A percentile compares a stretch with the other conserved stretches of the same genome.
Evolutionary conservation across 345 rosid genomes (phyloP).

Genomic region (Rhizophora apiculata): DNA sequence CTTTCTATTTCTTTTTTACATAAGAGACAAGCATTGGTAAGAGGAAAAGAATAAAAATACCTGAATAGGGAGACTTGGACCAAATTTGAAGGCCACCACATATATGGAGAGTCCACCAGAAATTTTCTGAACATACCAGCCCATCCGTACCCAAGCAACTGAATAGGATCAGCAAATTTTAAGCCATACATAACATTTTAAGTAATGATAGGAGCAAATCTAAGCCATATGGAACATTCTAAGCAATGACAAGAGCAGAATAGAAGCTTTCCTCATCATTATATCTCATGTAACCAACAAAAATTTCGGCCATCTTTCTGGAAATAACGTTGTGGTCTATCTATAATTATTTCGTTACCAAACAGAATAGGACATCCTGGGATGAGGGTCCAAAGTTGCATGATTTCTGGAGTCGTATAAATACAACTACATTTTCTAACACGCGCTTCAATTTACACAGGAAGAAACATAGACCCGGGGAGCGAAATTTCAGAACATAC

Average conservation of each 20-base stretch:
- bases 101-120: constrained; percentile 73
- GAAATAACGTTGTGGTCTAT: background rate
- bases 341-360: background rate
- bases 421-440: background rate
- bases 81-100: constrained; percentile 88
- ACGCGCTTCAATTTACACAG: background rate
- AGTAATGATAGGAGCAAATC: no score
- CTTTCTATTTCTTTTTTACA: background rate
- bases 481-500: constrained; percentile 18
- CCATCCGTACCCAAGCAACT: constrained; percentile 88
- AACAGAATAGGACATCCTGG: background rate
- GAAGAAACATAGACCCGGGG: background rate
- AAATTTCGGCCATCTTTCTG: background rate
- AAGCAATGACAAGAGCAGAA: no score
- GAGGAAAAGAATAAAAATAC: constrained; percentile 17
- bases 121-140: constrained; percentile 66
- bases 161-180: constrained; percentile 6
- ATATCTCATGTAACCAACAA: background rate
- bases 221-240: no score
- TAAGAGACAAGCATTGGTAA: background rate
- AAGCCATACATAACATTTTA: no score
- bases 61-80: constrained; percentile 88
- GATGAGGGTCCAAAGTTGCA: no score
- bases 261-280: no score
- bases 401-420: background rate